Conservation (phyloP, 2,329 filamentous ascomycete genomes). For the Exserohilum rostratum region DNA sequence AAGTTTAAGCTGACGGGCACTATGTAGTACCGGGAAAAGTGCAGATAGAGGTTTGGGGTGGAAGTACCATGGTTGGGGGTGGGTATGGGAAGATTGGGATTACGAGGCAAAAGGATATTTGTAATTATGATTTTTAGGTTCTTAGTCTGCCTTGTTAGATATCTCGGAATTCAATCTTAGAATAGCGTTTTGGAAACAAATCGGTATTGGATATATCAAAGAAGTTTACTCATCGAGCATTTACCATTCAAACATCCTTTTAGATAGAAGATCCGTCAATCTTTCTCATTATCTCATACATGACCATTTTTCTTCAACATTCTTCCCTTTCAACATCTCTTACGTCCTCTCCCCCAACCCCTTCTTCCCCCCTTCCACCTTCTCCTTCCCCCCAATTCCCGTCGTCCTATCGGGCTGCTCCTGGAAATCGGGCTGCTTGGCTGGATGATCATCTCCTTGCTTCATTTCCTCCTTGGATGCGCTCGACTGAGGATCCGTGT, state of each 20-base stretch:
- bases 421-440: conserved; percentile 48
- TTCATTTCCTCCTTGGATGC: conserved; percentile 37
- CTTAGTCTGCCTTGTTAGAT: not conserved
- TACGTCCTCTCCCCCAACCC: conserved; percentile 29
- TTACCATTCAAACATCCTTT: too few species aligned
- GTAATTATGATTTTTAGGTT: conserved; percentile 25
- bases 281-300: too few species aligned
- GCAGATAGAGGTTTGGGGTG: conserved; percentile 34
- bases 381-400: conserved; percentile 37
- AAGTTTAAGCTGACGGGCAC: conserved; percentile 27
- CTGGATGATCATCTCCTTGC: conserved; percentile 44
- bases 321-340: not conserved
- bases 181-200: not conserved
- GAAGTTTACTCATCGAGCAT: too few species aligned
- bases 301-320: not conserved
- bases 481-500: conserved; percentile 39
- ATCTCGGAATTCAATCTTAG: too few species aligned
- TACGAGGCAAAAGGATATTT: conserved; percentile 6
- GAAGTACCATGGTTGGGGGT: conserved; percentile 26
- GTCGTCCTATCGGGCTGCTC: conserved; percentile 38
- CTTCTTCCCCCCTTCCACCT: conserved; percentile 45
- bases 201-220: too few species aligned
- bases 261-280: too few species aligned
- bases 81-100: conserved; percentile 22
- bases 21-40: conserved; percentile 26